Conservation (phyloP, 75 land plant species). For the Selaginella moellendorffii region DNA sequence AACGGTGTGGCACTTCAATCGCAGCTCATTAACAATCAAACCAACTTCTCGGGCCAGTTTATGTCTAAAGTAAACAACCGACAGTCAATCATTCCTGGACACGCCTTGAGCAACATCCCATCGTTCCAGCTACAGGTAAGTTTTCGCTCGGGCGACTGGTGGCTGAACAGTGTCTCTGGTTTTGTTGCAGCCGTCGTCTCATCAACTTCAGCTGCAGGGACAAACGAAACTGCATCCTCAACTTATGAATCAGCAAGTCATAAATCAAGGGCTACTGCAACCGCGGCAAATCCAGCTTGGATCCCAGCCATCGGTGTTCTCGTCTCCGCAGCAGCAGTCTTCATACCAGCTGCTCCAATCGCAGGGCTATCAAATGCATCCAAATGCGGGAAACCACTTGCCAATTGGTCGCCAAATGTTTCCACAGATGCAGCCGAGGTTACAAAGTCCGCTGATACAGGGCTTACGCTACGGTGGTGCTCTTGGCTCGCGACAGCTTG, state of each 20-base stretch:
- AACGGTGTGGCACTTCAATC: not conserved
- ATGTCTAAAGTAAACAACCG: not conserved
- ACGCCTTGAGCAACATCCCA: not conserved
- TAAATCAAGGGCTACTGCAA: slow-evolving; percentile 19
- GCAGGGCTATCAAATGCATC: slow-evolving; percentile 21
- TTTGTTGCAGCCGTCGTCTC: not conserved
- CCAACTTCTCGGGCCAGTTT: not conserved
- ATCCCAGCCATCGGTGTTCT: slow-evolving; percentile 19
- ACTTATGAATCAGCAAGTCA: slow-evolving; percentile 5
- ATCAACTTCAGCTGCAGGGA: no score
- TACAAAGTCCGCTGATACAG: slow-evolving; percentile 21
- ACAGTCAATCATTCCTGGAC: not conserved
- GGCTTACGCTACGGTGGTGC: slow-evolving; percentile 20
- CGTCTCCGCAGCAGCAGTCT: slow-evolving; percentile 14
- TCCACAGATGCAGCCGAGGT: slow-evolving; percentile 25
- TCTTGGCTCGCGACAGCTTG: not conserved
- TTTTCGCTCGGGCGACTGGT: not conserved
- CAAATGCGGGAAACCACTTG: not conserved
- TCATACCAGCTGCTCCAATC: slow-evolving; percentile 23
- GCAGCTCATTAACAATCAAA: not conserved
- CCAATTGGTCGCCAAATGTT: slow-evolving; percentile 5
- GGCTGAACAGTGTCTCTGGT: no score
- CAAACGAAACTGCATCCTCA: slow-evolving; percentile 22
- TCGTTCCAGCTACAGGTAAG: not conserved
- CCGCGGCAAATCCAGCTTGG: slow-evolving; percentile 19